Percentiles rank a stretch among this genome's conserved stretches.
These are phyloP conservation scores for Niveomyces coronatus DNA, from an alignment of 2,329 filamentous ascomycete species.

Conservation along the genomic window DNA sequence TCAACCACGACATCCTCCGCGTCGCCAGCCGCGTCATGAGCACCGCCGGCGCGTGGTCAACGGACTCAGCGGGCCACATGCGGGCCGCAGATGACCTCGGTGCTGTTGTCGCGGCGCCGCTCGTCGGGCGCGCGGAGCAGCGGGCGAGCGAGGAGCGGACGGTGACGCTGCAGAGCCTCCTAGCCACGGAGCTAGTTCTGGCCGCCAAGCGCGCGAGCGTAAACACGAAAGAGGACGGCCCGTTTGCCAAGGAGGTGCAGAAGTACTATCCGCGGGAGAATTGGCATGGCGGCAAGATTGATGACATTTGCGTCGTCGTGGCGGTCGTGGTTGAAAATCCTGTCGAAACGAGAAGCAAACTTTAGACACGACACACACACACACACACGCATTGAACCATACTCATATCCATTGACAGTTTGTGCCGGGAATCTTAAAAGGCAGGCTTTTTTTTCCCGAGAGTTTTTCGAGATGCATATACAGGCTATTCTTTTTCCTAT, in stretches of 20 bases:
- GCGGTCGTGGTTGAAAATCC: slow-evolving; percentile 56
- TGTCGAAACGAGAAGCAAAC: slow-evolving; percentile 21
- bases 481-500: no score
- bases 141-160: slow-evolving; percentile 17
- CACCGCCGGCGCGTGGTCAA: slow-evolving; percentile 61
- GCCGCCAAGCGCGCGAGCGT: slow-evolving; percentile 79
- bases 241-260: slow-evolving; percentile 91
- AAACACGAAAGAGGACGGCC: slow-evolving; percentile 73
- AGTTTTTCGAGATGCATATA: no score
- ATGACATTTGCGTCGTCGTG: slow-evolving; percentile 87
- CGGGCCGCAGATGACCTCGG: slow-evolving; percentile 52
- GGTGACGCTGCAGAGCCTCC: slow-evolving; percentile 59
- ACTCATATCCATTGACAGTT: neutral
- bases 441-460: no score
- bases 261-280: slow-evolving; percentile 76
- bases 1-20: slow-evolving; percentile 76
- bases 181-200: slow-evolving; percentile 69
- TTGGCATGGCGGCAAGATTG: slow-evolving; percentile 87
- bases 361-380: no score
- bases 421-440: no score
- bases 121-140: slow-evolving; percentile 14
- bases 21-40: slow-evolving; percentile 72
- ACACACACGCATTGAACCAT: neutral
- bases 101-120: slow-evolving; percentile 22
- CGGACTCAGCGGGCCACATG: slow-evolving; percentile 48